Evolutionary conservation across 2,329 filamentous ascomycete species (phyloP), one percentile per base, ranked within the genome.

Genomic region (Cercospora berteroae): DNA sequence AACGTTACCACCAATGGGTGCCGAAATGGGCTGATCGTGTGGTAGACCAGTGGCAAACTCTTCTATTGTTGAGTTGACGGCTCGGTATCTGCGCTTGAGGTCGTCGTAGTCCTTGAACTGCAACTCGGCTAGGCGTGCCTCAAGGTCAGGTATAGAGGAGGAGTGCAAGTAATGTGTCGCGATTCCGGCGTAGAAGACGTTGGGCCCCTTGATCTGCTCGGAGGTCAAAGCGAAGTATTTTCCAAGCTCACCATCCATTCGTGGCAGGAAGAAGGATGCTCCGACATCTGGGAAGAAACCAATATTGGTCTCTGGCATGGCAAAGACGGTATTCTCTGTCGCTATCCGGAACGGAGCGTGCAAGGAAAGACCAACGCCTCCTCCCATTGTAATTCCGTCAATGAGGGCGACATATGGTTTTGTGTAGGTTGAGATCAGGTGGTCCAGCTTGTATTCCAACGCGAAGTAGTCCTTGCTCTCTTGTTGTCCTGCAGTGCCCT

Each of bases 251-350:
- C 95, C 95, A 74, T 96, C 89, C 84, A 99, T 89, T 70, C 93
- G 87, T 16, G 95, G 92, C 63, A 99, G 84, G 85, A 98, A 98
- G 84, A 98, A 99, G 10, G 92, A 96, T 33, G 90, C 96, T 69
- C 95, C 95, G 59, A 99, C 95, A 76, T 99, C 96, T 6, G 96
- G 95, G 85, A 99, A 99, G 85, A 98, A 97, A 44, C 95, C 95
- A 77, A 99, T 99, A 8, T 89, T 96, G 4, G 95, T 99, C 83
- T 99, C 95, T 31, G 95, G 95, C 95, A 99, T 99, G 73, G 96
- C 94, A 76, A 99, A 98, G 58, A 96, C 82, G 5, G 95, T 99
- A 77, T 90, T 90, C 81, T 99, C 95, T 2, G 95, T 99, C 42
- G 95, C 95, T 77, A 99, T 96, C 68, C 95, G 87, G 85, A 99